Evolutionary conservation across 352 stramenopile species (phyloP).

Genomic region (Pythium biforme): DNA sequence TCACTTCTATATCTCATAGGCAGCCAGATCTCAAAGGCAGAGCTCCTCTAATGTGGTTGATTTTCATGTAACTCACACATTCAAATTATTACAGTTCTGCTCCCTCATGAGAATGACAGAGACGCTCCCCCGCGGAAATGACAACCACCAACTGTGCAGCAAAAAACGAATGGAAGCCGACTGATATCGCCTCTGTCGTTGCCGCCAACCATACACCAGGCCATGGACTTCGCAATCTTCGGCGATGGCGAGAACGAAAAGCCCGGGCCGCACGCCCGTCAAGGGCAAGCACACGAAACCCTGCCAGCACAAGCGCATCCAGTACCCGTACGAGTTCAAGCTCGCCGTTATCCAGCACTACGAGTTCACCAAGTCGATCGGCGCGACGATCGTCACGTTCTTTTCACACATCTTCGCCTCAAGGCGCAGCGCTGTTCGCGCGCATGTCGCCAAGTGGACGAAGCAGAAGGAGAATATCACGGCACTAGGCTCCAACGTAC

Average conservation of each 20-base stretch:
- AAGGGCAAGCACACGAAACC: conserved; percentile 15
- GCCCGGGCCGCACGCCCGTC: conserved; percentile 12
- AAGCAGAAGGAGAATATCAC: background rate
- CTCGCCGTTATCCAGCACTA: conserved; percentile 16
- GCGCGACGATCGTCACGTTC: background rate
- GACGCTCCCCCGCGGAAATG: background rate
- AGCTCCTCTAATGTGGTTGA: conserved; percentile 8
- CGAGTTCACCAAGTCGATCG: background rate
- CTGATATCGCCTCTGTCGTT: too few species aligned
- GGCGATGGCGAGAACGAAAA: background rate
- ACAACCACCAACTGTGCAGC: too few species aligned
- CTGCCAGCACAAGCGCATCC: conserved; percentile 3
- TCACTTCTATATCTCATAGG: conserved; percentile 8
- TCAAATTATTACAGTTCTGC: background rate
- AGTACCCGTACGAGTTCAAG: conserved; percentile 30
- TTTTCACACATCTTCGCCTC: conserved; percentile 1
- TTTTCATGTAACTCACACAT: background rate
- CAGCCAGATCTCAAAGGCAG: conserved; percentile 3
- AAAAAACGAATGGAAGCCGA: too few species aligned
- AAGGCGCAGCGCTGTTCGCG: background rate
- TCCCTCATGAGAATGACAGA: background rate
- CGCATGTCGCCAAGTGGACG: background rate
- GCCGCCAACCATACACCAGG: too few species aligned
- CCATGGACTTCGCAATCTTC: too few species aligned
- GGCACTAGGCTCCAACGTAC: background rate